These are phyloP conservation scores for Phialocephala sp. DNA, from an alignment of 2,329 filamentous ascomycete genomes.

Conservation along the genomic window DNA sequence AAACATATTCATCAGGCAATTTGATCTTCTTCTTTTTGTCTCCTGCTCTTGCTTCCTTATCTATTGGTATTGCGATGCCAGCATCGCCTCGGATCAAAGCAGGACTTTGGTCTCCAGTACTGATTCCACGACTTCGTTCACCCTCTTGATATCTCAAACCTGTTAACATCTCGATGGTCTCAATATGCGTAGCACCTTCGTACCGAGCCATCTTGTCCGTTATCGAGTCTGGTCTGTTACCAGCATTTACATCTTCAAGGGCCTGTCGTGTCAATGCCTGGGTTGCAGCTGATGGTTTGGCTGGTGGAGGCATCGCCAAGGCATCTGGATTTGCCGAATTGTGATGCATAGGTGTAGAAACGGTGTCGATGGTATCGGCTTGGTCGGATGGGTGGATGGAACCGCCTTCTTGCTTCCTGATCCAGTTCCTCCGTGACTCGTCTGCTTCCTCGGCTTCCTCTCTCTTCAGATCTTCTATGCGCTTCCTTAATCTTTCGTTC, in stretches of 20 bases:
- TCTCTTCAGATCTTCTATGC: slow-evolving; percentile 82
- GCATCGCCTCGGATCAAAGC: slow-evolving; percentile 84
- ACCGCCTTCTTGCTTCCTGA: slow-evolving; percentile 61
- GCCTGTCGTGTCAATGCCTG: slow-evolving; percentile 78
- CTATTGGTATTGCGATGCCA: slow-evolving; percentile 82
- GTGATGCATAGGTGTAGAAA: slow-evolving; percentile 33
- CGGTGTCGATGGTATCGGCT: slow-evolving; percentile 45
- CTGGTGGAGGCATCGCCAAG: slow-evolving; percentile 68
- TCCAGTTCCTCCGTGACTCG: slow-evolving; percentile 65
- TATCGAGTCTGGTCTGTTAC: slow-evolving; percentile 74
- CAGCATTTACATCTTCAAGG: slow-evolving; percentile 72
- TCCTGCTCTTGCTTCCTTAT: slow-evolving; percentile 73
- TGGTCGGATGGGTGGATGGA: slow-evolving; percentile 55
- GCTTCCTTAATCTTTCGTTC: slow-evolving; percentile 83
- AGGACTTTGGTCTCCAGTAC: slow-evolving; percentile 82
- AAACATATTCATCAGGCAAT: slow-evolving; percentile 86
- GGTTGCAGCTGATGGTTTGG: slow-evolving; percentile 66
- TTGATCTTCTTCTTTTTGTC: slow-evolving; percentile 91
- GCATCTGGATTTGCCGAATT: slow-evolving; percentile 47
- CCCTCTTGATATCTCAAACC: slow-evolving; percentile 87
- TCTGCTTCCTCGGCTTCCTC: slow-evolving; percentile 85
- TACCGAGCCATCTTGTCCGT: slow-evolving; percentile 85
- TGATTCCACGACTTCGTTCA: slow-evolving; percentile 86
- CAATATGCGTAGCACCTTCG: slow-evolving; percentile 76
- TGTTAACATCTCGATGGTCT: slow-evolving; percentile 92